Evolutionary conservation across 345 rosid species (phyloP).

Genomic region (Schrenkiella parvula): DNA sequence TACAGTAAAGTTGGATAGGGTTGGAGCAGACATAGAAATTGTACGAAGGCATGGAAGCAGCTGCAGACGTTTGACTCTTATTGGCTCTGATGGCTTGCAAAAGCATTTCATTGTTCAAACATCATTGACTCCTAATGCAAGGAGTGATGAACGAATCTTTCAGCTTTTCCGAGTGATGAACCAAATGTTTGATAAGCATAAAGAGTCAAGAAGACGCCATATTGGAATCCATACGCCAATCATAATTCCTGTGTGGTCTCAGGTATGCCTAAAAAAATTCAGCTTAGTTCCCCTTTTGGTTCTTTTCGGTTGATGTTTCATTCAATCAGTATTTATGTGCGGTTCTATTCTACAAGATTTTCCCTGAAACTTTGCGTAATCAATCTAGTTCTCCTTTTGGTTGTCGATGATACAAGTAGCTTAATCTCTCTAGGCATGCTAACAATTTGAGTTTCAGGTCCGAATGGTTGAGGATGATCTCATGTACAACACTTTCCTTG

Average conservation of each 20-base stretch:
- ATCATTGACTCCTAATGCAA: slow-evolving; percentile 95
- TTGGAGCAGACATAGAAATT: slow-evolving; percentile 93
- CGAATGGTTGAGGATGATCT: slow-evolving; percentile 98
- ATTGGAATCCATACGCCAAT: slow-evolving; percentile 88
- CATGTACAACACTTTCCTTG: slow-evolving; percentile 94
- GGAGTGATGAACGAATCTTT: slow-evolving; percentile 92
- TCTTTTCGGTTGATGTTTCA: no score
- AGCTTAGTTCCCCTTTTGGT: no score
- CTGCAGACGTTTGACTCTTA: slow-evolving; percentile 85
- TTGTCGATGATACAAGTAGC: not conserved
- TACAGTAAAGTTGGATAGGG: slow-evolving; percentile 81
- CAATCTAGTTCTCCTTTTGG: not conserved
- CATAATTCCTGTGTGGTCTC: slow-evolving; percentile 98
- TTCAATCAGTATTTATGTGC: no score
- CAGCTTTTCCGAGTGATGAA: slow-evolving; percentile 97
- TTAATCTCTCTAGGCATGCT: slow-evolving; percentile 11
- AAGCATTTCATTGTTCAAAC: slow-evolving; percentile 95
- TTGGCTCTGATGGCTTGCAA: slow-evolving; percentile 96
- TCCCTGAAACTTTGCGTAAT: slow-evolving; percentile 8
- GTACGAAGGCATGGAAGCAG: slow-evolving; percentile 99
- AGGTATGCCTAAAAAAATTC: no score
- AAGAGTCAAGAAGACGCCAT: slow-evolving; percentile 90
- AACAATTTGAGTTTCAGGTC: slow-evolving; percentile 46
- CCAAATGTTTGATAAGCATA: slow-evolving; percentile 98
- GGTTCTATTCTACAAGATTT: no score